Percentiles rank a stretch among this genome's conserved stretches.
These are phyloP conservation scores for Syzygium grande DNA, from an alignment of 345 rosid species.

Conservation along the genomic window DNA sequence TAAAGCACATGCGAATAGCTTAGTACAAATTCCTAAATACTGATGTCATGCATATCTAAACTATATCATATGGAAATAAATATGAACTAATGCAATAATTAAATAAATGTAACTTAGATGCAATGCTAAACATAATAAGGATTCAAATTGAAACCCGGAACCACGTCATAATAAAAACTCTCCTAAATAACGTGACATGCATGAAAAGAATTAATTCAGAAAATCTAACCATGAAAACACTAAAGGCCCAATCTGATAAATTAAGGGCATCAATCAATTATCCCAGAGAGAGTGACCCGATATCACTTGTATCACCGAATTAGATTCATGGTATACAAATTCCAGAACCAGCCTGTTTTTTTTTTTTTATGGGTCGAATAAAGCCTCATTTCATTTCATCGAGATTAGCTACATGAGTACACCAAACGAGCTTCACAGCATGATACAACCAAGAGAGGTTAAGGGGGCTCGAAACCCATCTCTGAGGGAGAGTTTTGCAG, in stretches of 20 bases:
- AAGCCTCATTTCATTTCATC: not conserved
- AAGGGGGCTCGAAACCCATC: not conserved
- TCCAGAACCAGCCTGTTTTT: not conserved
- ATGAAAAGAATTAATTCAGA: not conserved
- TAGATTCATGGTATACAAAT: not conserved
- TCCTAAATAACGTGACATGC: not conserved
- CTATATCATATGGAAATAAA: too few relatives aligned
- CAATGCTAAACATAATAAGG: not conserved
- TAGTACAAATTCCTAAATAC: not conserved
- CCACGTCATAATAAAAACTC: not conserved
- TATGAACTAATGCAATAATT: not conserved
- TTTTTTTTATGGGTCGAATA: not conserved
- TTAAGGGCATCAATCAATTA: not conserved
- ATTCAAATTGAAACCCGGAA: not conserved
- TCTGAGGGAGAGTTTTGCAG: not conserved
- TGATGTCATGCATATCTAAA: not conserved
- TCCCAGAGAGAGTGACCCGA: not conserved
- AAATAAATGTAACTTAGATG: not conserved
- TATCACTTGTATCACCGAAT: not conserved
- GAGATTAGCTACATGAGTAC: not conserved
- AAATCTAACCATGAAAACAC: not conserved
- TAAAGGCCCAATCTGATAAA: not conserved
- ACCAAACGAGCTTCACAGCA: not conserved
- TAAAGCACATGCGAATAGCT: not conserved
- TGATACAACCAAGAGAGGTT: not conserved